Base-by-base conservation (phyloP, 2,329 filamentous ascomycete species). In the Aspergillus sp. region DNA sequence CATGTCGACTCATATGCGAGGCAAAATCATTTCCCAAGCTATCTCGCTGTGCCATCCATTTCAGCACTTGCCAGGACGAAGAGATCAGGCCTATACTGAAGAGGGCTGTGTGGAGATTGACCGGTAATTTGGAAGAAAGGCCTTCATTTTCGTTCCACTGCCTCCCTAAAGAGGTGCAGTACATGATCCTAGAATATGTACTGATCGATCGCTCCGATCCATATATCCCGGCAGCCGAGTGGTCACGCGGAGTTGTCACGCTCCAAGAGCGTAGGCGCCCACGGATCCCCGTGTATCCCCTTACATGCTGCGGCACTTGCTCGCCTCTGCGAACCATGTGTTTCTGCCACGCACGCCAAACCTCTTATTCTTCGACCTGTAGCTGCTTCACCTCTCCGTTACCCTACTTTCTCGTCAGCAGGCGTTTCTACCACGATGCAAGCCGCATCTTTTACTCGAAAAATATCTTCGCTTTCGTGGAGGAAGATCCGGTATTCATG, bases 131-230 rank as follows among this genome's bases (percentile, higher is more conserved):
- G 24, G 46, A 18, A 14, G 24, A 55, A 7, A 57, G 39, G n/a
- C 51, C 54, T 12, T 18, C 60, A 0, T 72, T 72, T 52, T 62
- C 57, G 3, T 72, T 67, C 49, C 55, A 58, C 24, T 49, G 58
- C 24, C 64, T 72, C 9, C 70, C 70, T 9, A 66, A 66, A 42
- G 70, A 72, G 55, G 50, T 72, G 2, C 70, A 72, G 49, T 56
- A 65, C n/a, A 62, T 70, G 55, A 55, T 69, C 18, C 60, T 70
- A 14, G 62, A 68, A 18, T 24, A 61, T 22, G 42, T 65, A 9
- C 52, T 72, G 29, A 52, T 59, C 36, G 52, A 61, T 29, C 60
- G 56, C 9, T 56, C 49, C 22, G 63, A 66, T 57, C 65, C 62
- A 9, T 60, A 50, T 55, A 49, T 66, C 20, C 53, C 56, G 22